These are phyloP conservation scores for Agapanthus africanus DNA, from an alignment of 106 monocot genomes.

Conservation along the genomic window DNA sequence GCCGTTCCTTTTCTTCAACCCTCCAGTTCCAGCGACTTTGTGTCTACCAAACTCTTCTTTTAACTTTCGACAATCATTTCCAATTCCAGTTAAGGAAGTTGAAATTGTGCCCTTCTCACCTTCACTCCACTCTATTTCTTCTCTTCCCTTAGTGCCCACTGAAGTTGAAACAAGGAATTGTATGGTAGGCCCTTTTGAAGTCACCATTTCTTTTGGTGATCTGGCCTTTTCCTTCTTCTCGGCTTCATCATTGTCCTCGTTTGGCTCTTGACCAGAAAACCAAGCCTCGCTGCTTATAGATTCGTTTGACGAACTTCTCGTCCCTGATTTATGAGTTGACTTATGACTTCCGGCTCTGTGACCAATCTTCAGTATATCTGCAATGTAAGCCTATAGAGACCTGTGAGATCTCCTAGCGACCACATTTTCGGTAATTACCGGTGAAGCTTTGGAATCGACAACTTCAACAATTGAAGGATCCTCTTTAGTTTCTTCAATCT, in stretches of 20 bases:
- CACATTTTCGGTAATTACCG: conserved; percentile 25
- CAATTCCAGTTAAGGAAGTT: too few species aligned
- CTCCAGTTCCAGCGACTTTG: not conserved
- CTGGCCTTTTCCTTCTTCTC: conserved; percentile 20
- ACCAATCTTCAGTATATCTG: conserved; percentile 61
- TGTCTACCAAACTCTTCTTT: conserved; percentile 7
- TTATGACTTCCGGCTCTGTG: conserved; percentile 24
- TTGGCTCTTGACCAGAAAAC: conserved; percentile 71
- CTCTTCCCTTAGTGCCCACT: too few species aligned
- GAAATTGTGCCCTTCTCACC: too few species aligned
- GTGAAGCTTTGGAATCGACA: conserved; percentile 4
- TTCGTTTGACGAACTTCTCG: conserved; percentile 61
- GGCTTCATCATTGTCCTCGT: conserved; percentile 30
- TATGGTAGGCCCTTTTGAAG: too few species aligned
- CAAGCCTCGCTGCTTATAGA: conserved; percentile 59
- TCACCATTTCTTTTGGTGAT: too few species aligned
- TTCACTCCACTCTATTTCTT: too few species aligned
- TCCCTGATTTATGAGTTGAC: conserved; percentile 30
- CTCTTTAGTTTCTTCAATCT: conserved; percentile 23
- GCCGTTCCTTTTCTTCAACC: too few species aligned
- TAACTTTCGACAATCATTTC: not conserved
- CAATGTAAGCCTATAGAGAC: conserved; percentile 72
- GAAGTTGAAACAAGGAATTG: too few species aligned
- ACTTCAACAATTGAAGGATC: conserved; percentile 15
- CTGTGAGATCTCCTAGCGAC: conserved; percentile 39